phyloP scores from a whole-genome alignment of 345 rosid species.

The Lepidium sativum region DNA sequence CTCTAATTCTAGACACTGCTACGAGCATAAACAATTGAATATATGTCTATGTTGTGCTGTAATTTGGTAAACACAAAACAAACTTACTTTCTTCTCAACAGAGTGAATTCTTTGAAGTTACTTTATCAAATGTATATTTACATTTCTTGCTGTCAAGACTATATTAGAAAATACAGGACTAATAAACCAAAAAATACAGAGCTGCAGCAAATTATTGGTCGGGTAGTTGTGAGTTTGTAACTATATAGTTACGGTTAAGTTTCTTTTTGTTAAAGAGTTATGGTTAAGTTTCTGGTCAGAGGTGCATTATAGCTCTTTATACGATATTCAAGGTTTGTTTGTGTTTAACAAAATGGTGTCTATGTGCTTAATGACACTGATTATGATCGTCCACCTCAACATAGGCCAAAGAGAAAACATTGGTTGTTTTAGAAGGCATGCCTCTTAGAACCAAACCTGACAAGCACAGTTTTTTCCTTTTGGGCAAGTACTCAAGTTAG shows the following conservation, averaged over 20 bases:
- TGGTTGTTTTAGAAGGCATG: slow-evolving; percentile 66
- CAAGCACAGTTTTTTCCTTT: too few relatives aligned
- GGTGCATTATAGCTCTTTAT: slow-evolving; percentile 91
- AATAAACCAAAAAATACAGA: neutral
- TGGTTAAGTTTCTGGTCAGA: slow-evolving; percentile 99
- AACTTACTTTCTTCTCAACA: slow-evolving; percentile 4
- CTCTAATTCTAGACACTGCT: slow-evolving; percentile 17
- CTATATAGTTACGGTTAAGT: too few relatives aligned
- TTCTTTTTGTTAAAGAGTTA: too few relatives aligned
- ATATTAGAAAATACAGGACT: too few relatives aligned
- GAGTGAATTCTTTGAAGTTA: neutral
- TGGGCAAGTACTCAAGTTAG: neutral
- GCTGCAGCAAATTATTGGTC: too few relatives aligned
- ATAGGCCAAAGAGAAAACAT: slow-evolving; percentile 80
- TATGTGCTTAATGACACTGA: neutral
- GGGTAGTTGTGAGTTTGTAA: too few relatives aligned
- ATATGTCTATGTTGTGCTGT: slow-evolving; percentile 13
- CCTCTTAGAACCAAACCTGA: neutral
- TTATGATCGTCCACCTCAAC: slow-evolving; percentile 35
- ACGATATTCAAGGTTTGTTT: slow-evolving; percentile 64
- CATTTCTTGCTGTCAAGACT: neutral
- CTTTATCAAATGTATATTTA: neutral
- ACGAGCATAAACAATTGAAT: slow-evolving; percentile 17
- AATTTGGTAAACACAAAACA: slow-evolving; percentile 14
- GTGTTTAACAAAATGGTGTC: neutral